Evolutionary conservation across 2,329 filamentous ascomycete species (phyloP).

Genomic region (Alternaria sp.): DNA sequence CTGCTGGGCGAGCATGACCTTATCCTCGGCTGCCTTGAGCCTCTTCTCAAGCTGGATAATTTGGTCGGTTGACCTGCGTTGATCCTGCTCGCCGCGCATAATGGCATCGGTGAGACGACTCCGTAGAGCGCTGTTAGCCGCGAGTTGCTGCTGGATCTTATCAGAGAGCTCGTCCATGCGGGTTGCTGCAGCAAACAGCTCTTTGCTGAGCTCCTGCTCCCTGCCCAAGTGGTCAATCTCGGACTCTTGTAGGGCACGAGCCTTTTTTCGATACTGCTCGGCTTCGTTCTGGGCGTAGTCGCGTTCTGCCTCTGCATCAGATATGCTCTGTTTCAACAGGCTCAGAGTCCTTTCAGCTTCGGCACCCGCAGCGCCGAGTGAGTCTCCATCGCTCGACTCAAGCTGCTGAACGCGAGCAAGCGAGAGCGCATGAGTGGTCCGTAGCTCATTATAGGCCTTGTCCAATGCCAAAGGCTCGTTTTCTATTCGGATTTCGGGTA

Average conservation of each 20-base stretch:
- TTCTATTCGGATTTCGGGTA: conserved; percentile 66
- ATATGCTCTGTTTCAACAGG: conserved; percentile 72
- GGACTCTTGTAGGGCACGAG: conserved; percentile 64
- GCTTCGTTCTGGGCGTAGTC: conserved; percentile 75
- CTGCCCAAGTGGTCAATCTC: conserved; percentile 66
- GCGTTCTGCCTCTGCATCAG: conserved; percentile 73
- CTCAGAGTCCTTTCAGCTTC: conserved; percentile 70
- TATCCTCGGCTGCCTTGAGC: conserved; percentile 83
- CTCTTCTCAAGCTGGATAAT: conserved; percentile 85
- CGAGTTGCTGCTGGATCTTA: conserved; percentile 81
- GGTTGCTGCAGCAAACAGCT: conserved; percentile 75
- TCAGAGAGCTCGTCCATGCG: conserved; percentile 81
- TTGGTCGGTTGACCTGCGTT: conserved; percentile 78
- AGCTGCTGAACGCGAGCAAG: conserved; percentile 72
- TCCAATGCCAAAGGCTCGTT: conserved; percentile 73
- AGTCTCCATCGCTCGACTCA: conserved; percentile 61
- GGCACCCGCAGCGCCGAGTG: conserved; percentile 45
- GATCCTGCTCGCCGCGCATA: conserved; percentile 81
- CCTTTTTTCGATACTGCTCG: conserved; percentile 67
- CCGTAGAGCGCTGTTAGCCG: conserved; percentile 78
- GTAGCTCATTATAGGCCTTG: conserved; percentile 76
- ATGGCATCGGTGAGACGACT: conserved; percentile 81
- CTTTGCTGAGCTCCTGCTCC: conserved; percentile 71
- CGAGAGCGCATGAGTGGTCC: conserved; percentile 73
- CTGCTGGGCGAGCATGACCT: conserved; percentile 81